These are phyloP conservation scores for Ceratocystis papillata DNA, from an alignment of 2,329 filamentous ascomycete genomes.

Conservation along the genomic window DNA sequence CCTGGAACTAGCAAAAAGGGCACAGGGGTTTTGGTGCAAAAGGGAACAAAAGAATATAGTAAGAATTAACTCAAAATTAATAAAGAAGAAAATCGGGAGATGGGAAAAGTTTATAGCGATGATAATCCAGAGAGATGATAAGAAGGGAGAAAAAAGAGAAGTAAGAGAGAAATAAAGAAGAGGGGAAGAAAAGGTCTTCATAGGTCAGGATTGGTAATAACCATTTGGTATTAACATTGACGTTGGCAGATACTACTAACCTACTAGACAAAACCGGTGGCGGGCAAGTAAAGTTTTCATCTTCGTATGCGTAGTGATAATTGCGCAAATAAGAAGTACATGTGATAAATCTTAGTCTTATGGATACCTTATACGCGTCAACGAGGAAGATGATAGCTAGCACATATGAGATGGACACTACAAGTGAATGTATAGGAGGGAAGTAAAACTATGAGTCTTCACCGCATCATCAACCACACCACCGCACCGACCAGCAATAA, in stretches of 20 bases:
- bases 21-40: neutral
- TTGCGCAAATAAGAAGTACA: no score
- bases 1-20: neutral
- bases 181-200: conserved; percentile 7
- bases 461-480: no score
- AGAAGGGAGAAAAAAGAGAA: conserved; percentile 15
- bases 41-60: neutral
- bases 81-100: conserved; percentile 24
- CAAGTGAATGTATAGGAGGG: no score
- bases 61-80: neutral
- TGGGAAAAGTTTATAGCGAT: neutral
- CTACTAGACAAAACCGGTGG: neutral
- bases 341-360: no score
- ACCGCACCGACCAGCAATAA: neutral
- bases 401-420: no score
- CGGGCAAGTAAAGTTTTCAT: no score
- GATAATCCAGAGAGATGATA: conserved; percentile 19
- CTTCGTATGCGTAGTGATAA: no score
- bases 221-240: neutral
- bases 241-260: neutral
- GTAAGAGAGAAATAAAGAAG: conserved; percentile 19
- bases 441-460: no score
- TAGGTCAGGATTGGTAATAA: neutral
- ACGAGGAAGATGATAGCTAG: no score
- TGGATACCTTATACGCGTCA: no score